These are phyloP conservation scores for Chrysosporium keratinophilum DNA, from an alignment of 2,329 filamentous ascomycete species.

Conservation along the genomic window DNA sequence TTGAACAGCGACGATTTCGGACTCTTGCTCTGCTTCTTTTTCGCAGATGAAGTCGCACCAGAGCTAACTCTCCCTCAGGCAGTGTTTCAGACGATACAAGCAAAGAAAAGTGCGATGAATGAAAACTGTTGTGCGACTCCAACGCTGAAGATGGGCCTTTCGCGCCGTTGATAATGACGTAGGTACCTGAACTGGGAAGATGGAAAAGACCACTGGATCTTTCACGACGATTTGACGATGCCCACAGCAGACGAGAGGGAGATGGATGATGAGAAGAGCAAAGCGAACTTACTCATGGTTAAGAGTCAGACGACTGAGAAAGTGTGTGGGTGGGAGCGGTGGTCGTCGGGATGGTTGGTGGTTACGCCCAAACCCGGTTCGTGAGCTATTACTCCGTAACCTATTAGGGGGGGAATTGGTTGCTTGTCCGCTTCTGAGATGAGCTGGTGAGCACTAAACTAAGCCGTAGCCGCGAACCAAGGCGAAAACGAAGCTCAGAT, in stretches of 20 bases:
- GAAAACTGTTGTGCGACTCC: neutral
- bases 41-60: neutral
- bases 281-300: conserved; percentile 1
- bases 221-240: neutral
- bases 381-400: neutral
- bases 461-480: too few species aligned
- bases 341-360: conserved; percentile 1
- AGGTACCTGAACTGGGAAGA: neutral
- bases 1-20: neutral
- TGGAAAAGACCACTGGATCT: neutral
- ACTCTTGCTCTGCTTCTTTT: neutral
- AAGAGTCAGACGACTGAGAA: neutral
- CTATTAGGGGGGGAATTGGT: neutral
- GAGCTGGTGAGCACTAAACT: too few species aligned
- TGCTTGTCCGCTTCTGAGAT: too few species aligned
- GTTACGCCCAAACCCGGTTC: neutral
- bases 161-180: neutral
- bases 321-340: neutral
- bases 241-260: neutral
- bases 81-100: neutral
- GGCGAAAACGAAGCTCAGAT: too few species aligned
- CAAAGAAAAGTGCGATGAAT: neutral
- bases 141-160: neutral
- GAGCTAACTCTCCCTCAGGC: neutral
- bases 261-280: neutral